A percentile compares a stretch with the other conserved stretches of the same genome.
Conservation (phyloP, 352 stramenopile genomes). For the Phytophthora aleatoria region DNA sequence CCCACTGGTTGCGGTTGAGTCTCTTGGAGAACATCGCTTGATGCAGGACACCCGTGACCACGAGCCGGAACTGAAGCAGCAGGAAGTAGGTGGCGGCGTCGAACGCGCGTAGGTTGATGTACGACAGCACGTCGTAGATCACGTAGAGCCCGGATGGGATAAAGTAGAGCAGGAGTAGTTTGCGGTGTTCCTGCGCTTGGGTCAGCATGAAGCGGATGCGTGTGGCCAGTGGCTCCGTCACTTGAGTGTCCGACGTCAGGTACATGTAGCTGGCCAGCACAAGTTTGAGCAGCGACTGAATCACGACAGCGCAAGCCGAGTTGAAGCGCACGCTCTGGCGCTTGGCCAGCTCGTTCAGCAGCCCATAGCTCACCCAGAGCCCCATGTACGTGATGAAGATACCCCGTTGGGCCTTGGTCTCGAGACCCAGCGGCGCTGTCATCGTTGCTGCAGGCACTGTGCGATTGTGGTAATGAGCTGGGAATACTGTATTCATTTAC, state of each 20-base stretch:
- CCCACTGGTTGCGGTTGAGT: conserved; percentile 82
- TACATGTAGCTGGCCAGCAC: conserved; percentile 74
- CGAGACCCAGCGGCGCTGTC: conserved; percentile 67
- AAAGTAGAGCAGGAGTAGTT: conserved; percentile 70
- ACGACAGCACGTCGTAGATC: conserved; percentile 82
- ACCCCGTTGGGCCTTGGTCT: conserved; percentile 68
- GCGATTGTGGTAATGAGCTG: neutral
- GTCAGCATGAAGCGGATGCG: conserved; percentile 39
- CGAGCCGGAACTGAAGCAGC: conserved; percentile 80
- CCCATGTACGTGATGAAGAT: conserved; percentile 84
- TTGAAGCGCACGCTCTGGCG: conserved; percentile 71
- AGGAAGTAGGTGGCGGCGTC: conserved; percentile 83
- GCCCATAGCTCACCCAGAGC: conserved; percentile 78
- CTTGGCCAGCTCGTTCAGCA: conserved; percentile 83
- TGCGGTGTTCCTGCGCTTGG: conserved; percentile 47
- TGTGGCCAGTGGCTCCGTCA: conserved; percentile 25
- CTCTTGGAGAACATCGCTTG: conserved; percentile 78
- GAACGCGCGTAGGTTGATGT: conserved; percentile 80
- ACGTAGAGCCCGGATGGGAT: conserved; percentile 80
- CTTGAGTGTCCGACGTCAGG: conserved; percentile 49
- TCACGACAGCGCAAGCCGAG: conserved; percentile 73
- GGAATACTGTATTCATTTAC: too few relatives aligned
- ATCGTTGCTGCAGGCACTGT: conserved; percentile 19
- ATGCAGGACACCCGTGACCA: conserved; percentile 77
- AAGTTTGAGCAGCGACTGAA: conserved; percentile 79